Evolutionary conservation across 1,139 yeast species (phyloP), one percentile per base, ranked within the genome.

Genomic region (Protomyces arabidopsidicola): DNA sequence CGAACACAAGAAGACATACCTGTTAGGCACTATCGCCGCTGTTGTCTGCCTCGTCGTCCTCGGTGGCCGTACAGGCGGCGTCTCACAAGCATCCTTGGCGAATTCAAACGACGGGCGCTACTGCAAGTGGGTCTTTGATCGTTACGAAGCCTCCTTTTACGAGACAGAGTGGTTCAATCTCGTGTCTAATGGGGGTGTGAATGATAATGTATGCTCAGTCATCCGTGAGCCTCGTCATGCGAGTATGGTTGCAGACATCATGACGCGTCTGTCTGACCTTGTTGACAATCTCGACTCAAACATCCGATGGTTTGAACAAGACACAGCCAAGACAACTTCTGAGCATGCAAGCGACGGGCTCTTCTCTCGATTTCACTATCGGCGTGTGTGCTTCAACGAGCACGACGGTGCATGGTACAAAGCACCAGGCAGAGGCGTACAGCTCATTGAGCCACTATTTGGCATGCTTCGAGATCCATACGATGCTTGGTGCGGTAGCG

Each of bases 391-490:
- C 34, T 57, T 48, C 20, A 54, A 57, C 24, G 38, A 27, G 12
- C 9, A 34, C 10, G 12, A 27, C 5, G 48, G 42, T n/a, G 38
- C 38, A 4, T 57, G 51, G 18, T 34, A 31, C 50, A 53, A 53
- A 9, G 48, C 55, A 3, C 20, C 55, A 6, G 61, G 61, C 10
- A 27, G 14, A 16, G 61, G 61, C 18, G 55, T 50, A n/a, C 61
- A 57, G 38, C 51, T 57, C 35, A 57, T 57, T 18, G 61, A 57
- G 48, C 61, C 61, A 16, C 55, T 57, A 38, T 57, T 53, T 53
- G 61, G 61, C 24, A 57, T 57, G 61, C 50, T 57, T 20, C 55
- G 61, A 12, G 61, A 57, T 27, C 61, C 61, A 10, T 57, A 34
- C 24, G 61, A 57, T 36, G 27, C 51, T 16, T 51, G 51, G 48